Base-by-base conservation (phyloP, 805 yeast species). In the Zygosaccharomyces bailii region DNA sequence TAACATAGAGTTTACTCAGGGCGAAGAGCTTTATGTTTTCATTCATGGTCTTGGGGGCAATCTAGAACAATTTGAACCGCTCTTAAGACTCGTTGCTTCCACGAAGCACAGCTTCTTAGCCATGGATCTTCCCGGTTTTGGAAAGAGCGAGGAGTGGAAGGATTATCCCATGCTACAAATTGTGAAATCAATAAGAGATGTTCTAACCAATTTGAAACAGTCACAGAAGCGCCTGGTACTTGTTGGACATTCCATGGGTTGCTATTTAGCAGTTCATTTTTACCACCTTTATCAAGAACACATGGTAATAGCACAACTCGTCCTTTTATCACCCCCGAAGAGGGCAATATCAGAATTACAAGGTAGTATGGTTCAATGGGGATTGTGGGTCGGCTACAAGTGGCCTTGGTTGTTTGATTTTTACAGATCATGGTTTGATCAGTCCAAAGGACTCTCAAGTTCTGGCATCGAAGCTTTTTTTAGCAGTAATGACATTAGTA, bases 41-140 rank as follows among this genome's bases (percentile, higher is more conserved):
- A 59, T 90, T 14, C 97, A 89, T 67, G 98, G 98, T 0, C 64
- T 91, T 16, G 98, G 97, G 1, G 98, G 98, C 2, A 91, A 82
- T 54, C 69, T 86, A 59, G 78, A 87, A 17, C 96, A 89, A 61
- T 90, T 90, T 61, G 93, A 86, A 56, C 80, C 83, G 1, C 66
- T 86, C 30, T 65, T 86, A 60, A 44, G 59, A 5, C 81, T 79
- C 20, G 69, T 78, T 41, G 76, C 86, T 52, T 68, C 83, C 25
- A 80, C 77, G 51, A 75, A 80, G 49, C 75, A 79, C 48, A 82
- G 79, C 44, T 74, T 88, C 14, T 57, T 85, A 32, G 78, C 90
- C 0, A 53, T 90, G 11, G 98, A 90, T 60, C 67, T 89, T 41
- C 96, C 96, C 1, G 98, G 97, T 0, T 87, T 87, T 63, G 98